These are phyloP conservation scores for Ascochyta rabiei DNA, from an alignment of 2,329 filamentous ascomycete species.

Conservation along the genomic window DNA sequence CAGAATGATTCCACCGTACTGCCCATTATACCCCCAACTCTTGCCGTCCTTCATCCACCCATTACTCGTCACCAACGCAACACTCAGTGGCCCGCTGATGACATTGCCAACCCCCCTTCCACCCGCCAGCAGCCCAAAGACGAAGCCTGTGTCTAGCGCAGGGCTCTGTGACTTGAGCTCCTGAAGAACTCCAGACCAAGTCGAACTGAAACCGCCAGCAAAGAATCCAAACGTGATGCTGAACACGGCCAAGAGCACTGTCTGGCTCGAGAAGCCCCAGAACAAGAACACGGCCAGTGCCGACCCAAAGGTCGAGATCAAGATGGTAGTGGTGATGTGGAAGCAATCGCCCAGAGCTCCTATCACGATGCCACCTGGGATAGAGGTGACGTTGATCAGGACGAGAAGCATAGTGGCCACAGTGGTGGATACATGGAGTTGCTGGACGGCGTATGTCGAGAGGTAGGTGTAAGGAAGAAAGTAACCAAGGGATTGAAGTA, in stretches of 20 bases:
- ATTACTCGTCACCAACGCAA: conserved; percentile 42
- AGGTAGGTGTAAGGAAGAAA: conserved; percentile 49
- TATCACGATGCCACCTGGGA: conserved; percentile 42
- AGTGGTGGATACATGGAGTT: conserved; percentile 29
- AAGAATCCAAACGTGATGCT: conserved; percentile 45
- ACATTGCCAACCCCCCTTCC: conserved; percentile 59
- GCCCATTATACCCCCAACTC: conserved; percentile 45
- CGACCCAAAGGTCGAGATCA: conserved; percentile 49
- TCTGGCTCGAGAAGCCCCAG: conserved; percentile 53
- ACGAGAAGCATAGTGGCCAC: conserved; percentile 41
- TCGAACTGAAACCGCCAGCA: conserved; percentile 34
- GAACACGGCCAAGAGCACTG: conserved; percentile 41
- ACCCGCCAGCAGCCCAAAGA: conserved; percentile 54
- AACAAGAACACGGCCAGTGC: conserved; percentile 50
- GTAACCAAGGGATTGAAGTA: conserved; percentile 47
- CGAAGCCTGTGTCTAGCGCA: conserved; percentile 50
- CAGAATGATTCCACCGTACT: conserved; percentile 49
- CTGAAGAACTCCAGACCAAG: conserved; percentile 31
- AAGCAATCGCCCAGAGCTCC: conserved; percentile 51
- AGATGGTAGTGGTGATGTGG: conserved; percentile 48
- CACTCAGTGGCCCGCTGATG: conserved; percentile 57
- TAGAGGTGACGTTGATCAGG: conserved; percentile 43
- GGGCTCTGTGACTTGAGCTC: conserved; percentile 34
- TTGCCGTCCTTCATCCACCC: conserved; percentile 17
- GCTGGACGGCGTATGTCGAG: conserved; percentile 43